Base-by-base conservation (phyloP, 2,329 filamentous ascomycete species). In the Neofusicoccum kwambonambiense region DNA sequence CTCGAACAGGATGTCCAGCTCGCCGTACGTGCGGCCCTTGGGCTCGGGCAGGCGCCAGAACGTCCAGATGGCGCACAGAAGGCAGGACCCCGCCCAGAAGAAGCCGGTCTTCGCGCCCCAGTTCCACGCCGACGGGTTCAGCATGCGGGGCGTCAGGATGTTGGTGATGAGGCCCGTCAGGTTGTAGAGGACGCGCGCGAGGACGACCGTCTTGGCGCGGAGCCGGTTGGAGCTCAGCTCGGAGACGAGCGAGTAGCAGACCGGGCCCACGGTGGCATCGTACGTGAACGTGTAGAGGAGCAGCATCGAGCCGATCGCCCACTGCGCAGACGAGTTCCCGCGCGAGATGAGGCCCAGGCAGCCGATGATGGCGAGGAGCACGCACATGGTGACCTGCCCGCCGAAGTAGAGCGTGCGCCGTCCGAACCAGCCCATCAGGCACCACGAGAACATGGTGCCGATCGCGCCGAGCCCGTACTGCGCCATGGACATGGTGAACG, bases 191-290 rank as follows among this genome's bases (percentile, higher is more conserved):
- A 91, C 90, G 62, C 93, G 88, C 1, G 90, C 92, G 3, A 96
- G 84, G 1, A 94, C 92, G 47, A 96, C 90, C 0, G 93, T 96
- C 82, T 97, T 97, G 79, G 95, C 92, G 74, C 94, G 90, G 45
- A 97, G 84, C 12, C 93, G 87, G 11, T 91, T 88, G 0, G 92
- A 92, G 0, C 92, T 92, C 52, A 96, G 79, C 76, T 97, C 93
- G 0, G 90, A 86, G 3, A 96, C 92, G 12, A 96, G 86, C 0
- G 91, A 93, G 79, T 96, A 97, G 73, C 90, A 92, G 5, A 96
- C 91, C 0, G 93, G 94, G 17, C 93, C 93, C 50, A 97, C 92
- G 0, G 91, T 91, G 57, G 93, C 83, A 75, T 96, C 91, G 77
- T 96, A 97, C 71, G 89, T 86, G 51, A 95, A 80, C 0, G 92